A percentile compares a stretch with the other conserved stretches of the same genome.
These are phyloP conservation scores for Cenococcum geophilum DNA, from an alignment of 495 filamentous ascomycete genomes.

Conservation along the genomic window DNA sequence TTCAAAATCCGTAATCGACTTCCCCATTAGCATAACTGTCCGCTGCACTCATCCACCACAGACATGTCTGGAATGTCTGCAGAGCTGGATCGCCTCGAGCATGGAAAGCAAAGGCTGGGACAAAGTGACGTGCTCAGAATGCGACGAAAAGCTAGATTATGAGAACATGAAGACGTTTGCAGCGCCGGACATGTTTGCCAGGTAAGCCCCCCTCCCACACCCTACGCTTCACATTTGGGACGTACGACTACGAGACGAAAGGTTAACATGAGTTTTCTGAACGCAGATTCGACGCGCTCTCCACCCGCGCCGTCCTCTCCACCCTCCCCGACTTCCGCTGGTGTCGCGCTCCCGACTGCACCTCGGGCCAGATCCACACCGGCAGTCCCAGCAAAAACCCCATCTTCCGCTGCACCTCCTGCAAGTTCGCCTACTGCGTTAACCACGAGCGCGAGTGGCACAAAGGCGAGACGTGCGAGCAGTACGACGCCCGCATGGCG, in stretches of 20 bases:
- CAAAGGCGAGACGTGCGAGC: background rate
- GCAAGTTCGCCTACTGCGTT: background rate
- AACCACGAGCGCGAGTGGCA: background rate
- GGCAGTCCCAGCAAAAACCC: background rate
- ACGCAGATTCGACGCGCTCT: background rate
- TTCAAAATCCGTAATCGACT: background rate
- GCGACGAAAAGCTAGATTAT: background rate
- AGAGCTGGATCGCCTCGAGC: conserved; percentile 3
- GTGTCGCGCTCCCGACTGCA: background rate
- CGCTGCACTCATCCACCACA: background rate
- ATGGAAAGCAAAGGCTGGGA: conserved; percentile 1
- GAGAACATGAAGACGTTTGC: background rate
- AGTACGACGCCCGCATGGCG: background rate
- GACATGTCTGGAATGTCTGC: background rate
- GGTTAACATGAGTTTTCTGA: background rate
- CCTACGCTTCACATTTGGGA: background rate
- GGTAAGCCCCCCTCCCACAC: background rate
- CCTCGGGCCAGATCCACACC: conserved; percentile 1
- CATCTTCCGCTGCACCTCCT: background rate
- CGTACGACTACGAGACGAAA: background rate
- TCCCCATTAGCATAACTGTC: background rate
- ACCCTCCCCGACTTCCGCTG: background rate
- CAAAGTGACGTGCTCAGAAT: background rate
- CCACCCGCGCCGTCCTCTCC: conserved; percentile 1
- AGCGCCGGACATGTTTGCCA: background rate